Base-by-base conservation (phyloP, 2,329 filamentous ascomycete genomes). In the Aspergillus pseudoglaucus region DNA sequence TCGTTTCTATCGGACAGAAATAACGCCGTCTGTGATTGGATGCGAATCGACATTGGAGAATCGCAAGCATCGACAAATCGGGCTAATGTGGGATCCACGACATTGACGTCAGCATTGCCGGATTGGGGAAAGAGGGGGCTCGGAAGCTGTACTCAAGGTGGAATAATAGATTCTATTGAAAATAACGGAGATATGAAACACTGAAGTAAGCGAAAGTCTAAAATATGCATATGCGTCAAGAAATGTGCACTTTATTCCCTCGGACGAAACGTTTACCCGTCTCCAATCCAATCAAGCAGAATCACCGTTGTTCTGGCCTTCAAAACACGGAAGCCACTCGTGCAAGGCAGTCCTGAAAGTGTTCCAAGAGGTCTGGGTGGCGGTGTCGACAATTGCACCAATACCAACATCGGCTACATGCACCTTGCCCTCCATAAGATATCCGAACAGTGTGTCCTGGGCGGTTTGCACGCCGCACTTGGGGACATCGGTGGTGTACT, bases 391-490 rank as follows among this genome's bases (percentile, higher is more conserved):
- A 0, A 54, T 56, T 27, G 67, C 66, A 3, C 48, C 50, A 2
- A 59, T 59, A 35, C 63, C 59, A 46, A 78, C 73, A 59, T 79
- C 77, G 57, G 70, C 76, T 46, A 70, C 73, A 62, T 79, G 77
- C 58, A 72, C 63, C 9, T 71, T 69, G n/a, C 71, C 63, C 3
- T 57, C 44, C 47, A 79, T 59, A 9, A 75, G 55, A 51, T 74
- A 72, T 2, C 75, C 76, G 52, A 79, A 79, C 0, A 79, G 51
- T n/a, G 66, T 64, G 9, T 63, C 56, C 47, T 60, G 47, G 0
- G 52, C 52, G 0, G 67, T 70, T 38, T 61, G 53, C 18, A 63
- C 59, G 7, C 71, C 69, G 48, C 76, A 79, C 15, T 58, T 54
- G 0, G 75, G 75, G 14, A 75, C 65, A 0, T 69, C 54, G 3